Conservation (phyloP, 208 protist species). For the Crithidia sp. region DNA sequence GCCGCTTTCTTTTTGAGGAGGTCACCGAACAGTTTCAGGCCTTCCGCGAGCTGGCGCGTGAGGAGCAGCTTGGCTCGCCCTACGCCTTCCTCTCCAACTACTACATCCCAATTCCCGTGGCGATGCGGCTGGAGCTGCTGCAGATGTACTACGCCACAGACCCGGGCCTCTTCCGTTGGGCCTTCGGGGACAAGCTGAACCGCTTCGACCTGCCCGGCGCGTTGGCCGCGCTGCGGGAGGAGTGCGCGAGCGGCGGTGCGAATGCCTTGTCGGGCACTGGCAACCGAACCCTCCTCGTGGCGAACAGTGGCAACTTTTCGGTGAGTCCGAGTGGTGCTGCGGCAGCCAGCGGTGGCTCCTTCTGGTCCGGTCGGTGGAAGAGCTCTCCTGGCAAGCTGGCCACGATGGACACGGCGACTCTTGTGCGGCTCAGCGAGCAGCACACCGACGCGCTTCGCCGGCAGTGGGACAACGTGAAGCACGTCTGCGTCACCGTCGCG, state of each 20-base stretch:
- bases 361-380: conserved; percentile 38
- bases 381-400: conserved; percentile 28
- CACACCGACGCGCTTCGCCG: conserved; percentile 49
- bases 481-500: conserved; percentile 68
- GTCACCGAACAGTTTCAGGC: conserved; percentile 80
- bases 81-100: conserved; percentile 86
- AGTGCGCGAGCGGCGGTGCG: conserved; percentile 3
- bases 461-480: conserved; percentile 86
- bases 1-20: conserved; percentile 61
- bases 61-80: conserved; percentile 67
- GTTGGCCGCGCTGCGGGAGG: conserved; percentile 21
- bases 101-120: conserved; percentile 65
- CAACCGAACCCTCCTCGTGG: neutral
- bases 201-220: conserved; percentile 45
- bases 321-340: neutral
- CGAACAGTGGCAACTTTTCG: neutral
- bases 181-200: conserved; percentile 74
- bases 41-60: conserved; percentile 60
- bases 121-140: conserved; percentile 68
- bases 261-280: neutral
- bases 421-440: conserved; percentile 28
- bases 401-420: conserved; percentile 27
- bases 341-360: conserved; percentile 10
- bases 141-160: conserved; percentile 83
- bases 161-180: conserved; percentile 57